Evolutionary conservation across 495 filamentous ascomycete genomes (phyloP).

Genomic region (Staphylotrichum tortipilum): DNA sequence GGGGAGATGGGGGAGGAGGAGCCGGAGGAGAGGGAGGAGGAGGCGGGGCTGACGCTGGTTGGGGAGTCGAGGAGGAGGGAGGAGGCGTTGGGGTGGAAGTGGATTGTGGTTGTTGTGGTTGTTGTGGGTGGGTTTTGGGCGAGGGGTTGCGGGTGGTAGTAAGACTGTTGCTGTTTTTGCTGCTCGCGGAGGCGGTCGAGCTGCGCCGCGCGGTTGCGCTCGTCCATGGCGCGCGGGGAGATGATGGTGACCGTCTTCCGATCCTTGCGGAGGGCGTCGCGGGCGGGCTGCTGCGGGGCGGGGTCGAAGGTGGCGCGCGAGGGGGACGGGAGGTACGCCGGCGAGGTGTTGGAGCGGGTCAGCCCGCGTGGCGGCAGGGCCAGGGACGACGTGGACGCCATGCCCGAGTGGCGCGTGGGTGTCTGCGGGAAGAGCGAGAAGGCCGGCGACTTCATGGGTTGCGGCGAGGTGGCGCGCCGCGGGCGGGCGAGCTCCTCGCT

Average conservation of each 20-base stretch:
- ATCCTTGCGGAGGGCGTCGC: conserved; percentile 8
- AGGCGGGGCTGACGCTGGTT: conserved; percentile 14
- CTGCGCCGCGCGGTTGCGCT: conserved; percentile 18
- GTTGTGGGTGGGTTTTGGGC: background rate
- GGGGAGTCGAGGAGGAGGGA: conserved; percentile 42
- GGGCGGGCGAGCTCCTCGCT: conserved; percentile 21
- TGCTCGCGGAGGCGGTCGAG: conserved; percentile 22
- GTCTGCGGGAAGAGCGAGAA: conserved; percentile 58
- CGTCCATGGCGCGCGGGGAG: conserved; percentile 25
- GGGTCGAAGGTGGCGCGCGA: conserved; percentile 25
- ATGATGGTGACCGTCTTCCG: conserved; percentile 23
- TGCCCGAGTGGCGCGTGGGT: conserved; percentile 31
- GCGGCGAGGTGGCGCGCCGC: conserved; percentile 53
- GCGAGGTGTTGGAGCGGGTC: conserved; percentile 52
- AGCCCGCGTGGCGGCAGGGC: conserved; percentile 26
- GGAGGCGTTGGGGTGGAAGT: conserved; percentile 38
- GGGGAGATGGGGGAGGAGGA: conserved; percentile 16
- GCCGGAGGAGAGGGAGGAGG: background rate
- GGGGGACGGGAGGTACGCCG: conserved; percentile 41
- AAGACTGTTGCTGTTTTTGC: conserved; percentile 4
- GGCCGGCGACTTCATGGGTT: conserved; percentile 47
- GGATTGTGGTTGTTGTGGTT: conserved; percentile 1
- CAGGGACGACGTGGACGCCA: conserved; percentile 8
- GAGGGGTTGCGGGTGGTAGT: background rate
- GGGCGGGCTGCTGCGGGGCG: background rate